Evolutionary conservation across 768 basidiomycete species (phyloP).

Genomic region (Lanmaoa pseudosensibilis): DNA sequence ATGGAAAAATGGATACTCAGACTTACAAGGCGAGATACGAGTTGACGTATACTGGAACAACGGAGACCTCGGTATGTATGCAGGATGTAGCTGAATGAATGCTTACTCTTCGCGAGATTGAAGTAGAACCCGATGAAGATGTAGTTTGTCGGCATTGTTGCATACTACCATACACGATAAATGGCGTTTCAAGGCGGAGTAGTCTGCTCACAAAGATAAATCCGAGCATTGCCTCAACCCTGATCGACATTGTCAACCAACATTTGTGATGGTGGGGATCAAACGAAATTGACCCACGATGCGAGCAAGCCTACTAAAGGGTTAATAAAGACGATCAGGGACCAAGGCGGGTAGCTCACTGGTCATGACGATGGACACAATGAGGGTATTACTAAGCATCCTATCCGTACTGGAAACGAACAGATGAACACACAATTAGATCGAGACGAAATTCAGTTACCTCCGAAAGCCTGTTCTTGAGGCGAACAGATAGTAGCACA

Average conservation of each 20-base stretch:
- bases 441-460: conserved; percentile 27
- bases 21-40: conserved; percentile 49
- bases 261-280: background rate
- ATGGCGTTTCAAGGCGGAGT: background rate
- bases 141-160: conserved; percentile 51
- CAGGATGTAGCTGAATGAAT: background rate
- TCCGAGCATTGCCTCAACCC: conserved; percentile 46
- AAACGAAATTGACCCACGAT: conserved; percentile 33
- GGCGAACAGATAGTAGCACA: conserved; percentile 47
- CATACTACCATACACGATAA: conserved; percentile 30
- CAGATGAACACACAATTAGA: background rate
- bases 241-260: conserved; percentile 20
- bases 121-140: conserved; percentile 55
- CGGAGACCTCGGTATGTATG: background rate
- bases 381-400: conserved; percentile 43
- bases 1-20: background rate
- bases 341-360: conserved; percentile 31
- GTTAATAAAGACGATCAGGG: background rate
- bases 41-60: conserved; percentile 49
- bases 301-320: conserved; percentile 38
- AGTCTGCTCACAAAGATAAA: conserved; percentile 37
- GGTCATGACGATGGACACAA: conserved; percentile 54
- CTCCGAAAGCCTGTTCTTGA: conserved; percentile 51
- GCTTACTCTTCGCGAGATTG: conserved; percentile 51
- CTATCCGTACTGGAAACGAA: conserved; percentile 45